Evolutionary conservation across 495 filamentous ascomycete species (phyloP).

Genomic region (Venustampulla echinocandica): DNA sequence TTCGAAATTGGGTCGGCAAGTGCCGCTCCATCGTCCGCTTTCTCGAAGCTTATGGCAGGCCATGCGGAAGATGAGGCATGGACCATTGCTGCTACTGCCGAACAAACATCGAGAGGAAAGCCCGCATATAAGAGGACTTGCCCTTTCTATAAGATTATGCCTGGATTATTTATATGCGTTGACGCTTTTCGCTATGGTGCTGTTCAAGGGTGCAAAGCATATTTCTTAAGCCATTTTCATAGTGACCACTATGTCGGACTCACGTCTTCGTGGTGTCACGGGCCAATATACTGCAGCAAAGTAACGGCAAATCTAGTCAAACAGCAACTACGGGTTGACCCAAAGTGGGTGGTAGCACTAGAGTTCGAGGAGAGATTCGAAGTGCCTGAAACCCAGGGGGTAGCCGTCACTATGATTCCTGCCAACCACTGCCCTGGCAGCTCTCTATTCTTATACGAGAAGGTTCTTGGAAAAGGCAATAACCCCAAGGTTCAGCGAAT

Average conservation of each 20-base stretch:
- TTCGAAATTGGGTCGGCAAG: conserved; percentile 41
- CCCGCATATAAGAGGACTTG: conserved; percentile 83
- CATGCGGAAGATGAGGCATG: conserved; percentile 88
- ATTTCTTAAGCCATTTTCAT: conserved; percentile 97
- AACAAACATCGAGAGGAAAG: conserved; percentile 73
- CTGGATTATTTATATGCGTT: conserved; percentile 83
- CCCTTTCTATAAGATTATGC: conserved; percentile 97
- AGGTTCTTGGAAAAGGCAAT: conserved; percentile 50
- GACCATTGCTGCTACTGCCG: conserved; percentile 74
- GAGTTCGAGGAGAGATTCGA: conserved; percentile 78
- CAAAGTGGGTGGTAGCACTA: conserved; percentile 74
- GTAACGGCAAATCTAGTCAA: conserved; percentile 86
- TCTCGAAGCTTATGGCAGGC: conserved; percentile 83
- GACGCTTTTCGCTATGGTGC: conserved; percentile 96
- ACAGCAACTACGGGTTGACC: conserved; percentile 75
- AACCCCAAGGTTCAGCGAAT: conserved; percentile 60
- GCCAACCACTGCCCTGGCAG: conserved; percentile 97
- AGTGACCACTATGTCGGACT: conserved; percentile 95
- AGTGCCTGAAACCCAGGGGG: conserved; percentile 69
- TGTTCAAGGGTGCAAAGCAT: conserved; percentile 83
- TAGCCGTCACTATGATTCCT: conserved; percentile 85
- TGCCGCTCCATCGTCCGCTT: conserved; percentile 52
- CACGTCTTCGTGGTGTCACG: conserved; percentile 80
- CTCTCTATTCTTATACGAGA: conserved; percentile 89
- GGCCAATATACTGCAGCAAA: conserved; percentile 91